Conservation (phyloP, 2,329 filamentous ascomycete genomes). For the Claviceps citrina region DNA sequence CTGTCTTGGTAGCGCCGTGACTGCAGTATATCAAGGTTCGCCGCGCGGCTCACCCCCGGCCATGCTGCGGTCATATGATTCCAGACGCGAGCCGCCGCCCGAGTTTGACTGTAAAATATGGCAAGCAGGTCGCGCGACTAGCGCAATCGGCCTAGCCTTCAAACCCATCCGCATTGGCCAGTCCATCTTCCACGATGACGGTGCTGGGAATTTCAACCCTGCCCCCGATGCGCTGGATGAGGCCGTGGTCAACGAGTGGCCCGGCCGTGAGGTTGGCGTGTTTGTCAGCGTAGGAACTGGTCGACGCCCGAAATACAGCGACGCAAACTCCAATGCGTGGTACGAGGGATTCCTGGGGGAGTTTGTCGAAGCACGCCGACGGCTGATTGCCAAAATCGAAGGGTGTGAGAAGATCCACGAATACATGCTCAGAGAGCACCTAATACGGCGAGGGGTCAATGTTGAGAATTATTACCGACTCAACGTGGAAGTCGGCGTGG, state of each 20-base stretch:
- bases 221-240: constrained; percentile 76
- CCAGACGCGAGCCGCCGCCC: constrained; percentile 73
- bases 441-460: constrained; percentile 64
- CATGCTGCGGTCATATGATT: constrained; percentile 85
- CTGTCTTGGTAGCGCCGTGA: constrained; percentile 53
- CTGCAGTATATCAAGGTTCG: constrained; percentile 78
- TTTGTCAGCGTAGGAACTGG: constrained; percentile 93
- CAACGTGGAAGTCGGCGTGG: constrained; percentile 93
- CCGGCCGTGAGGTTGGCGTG: constrained; percentile 78
- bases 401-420: constrained; percentile 85
- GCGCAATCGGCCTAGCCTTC: constrained; percentile 79
- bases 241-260: constrained; percentile 85
- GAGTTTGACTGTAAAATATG: constrained; percentile 93
- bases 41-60: constrained; percentile 50
- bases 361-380: constrained; percentile 76
- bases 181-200: constrained; percentile 86
- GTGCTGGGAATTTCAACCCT: constrained; percentile 81
- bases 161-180: constrained; percentile 92
- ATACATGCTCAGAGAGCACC: constrained; percentile 65
- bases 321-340: constrained; percentile 65
- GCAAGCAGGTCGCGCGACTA: constrained; percentile 92
- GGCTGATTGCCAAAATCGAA: constrained; percentile 83
- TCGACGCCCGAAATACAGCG: constrained; percentile 51
- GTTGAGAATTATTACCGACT: constrained; percentile 85
- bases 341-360: constrained; percentile 88